phyloP scores from a whole-genome alignment of 768 basidiomycete species.

The Suillus alpinus region DNA sequence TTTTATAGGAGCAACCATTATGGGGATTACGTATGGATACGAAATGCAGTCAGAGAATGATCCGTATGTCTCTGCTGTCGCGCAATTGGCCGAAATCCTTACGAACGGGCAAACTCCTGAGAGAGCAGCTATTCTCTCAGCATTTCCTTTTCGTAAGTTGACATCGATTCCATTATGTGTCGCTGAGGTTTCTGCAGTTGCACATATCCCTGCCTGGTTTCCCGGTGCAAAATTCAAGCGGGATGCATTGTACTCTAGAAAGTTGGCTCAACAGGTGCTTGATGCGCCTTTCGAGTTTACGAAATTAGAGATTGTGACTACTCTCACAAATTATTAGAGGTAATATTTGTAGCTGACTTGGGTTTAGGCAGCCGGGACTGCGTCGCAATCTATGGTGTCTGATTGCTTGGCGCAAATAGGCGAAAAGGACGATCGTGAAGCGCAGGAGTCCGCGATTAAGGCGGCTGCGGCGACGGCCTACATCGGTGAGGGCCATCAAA shows the following conservation, averaged over 20 bases:
- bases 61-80: conserved; percentile 14
- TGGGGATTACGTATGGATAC: conserved; percentile 20
- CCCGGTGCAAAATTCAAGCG: conserved; percentile 12
- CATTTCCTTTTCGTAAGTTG: conserved; percentile 20
- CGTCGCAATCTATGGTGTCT: conserved; percentile 22
- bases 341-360: background rate
- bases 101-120: conserved; percentile 16
- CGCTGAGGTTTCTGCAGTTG: conserved; percentile 9
- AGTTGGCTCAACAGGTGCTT: conserved; percentile 12
- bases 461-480: conserved; percentile 18
- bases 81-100: conserved; percentile 10
- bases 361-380: conserved; percentile 16
- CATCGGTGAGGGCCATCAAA: conserved; percentile 14
- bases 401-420: conserved; percentile 10
- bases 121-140: conserved; percentile 15
- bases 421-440: background rate
- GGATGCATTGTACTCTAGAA: conserved; percentile 9
- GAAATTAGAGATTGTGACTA: conserved; percentile 9
- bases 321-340: background rate
- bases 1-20: conserved; percentile 18
- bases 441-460: conserved; percentile 18
- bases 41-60: conserved; percentile 17
- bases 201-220: conserved; percentile 19
- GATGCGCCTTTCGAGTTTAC: conserved; percentile 23
- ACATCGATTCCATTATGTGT: background rate